Evolutionary conservation across 495 filamentous ascomycete genomes (phyloP).

Genomic region (Patellaria atrata): DNA sequence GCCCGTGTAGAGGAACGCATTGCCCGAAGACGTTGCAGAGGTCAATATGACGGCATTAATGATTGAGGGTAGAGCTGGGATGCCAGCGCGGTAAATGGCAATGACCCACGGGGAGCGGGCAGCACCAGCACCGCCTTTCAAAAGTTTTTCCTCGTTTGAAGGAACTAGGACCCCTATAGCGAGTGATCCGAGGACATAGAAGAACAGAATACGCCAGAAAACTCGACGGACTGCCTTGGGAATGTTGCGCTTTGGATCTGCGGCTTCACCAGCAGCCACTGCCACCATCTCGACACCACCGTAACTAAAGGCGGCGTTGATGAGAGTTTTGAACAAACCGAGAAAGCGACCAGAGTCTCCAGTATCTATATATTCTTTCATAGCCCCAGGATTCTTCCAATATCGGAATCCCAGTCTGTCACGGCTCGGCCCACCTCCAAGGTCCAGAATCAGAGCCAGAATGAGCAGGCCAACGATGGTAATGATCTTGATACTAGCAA

Average conservation of each 20-base stretch:
- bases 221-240: conserved; percentile 65
- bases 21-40: conserved; percentile 53
- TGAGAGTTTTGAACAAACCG: conserved; percentile 24
- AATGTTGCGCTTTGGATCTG: conserved; percentile 60
- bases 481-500: conserved; percentile 61
- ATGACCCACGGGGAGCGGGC: conserved; percentile 54
- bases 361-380: conserved; percentile 27
- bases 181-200: conserved; percentile 49
- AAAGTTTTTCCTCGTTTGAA: conserved; percentile 37
- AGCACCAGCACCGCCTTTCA: conserved; percentile 39
- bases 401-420: conserved; percentile 56
- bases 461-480: conserved; percentile 44
- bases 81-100: conserved; percentile 45
- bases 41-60: conserved; percentile 65
- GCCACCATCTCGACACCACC: conserved; percentile 54
- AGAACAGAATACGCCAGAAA: conserved; percentile 76
- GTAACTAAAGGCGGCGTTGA: conserved; percentile 33
- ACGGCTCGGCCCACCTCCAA: conserved; percentile 47
- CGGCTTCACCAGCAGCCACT: conserved; percentile 67
- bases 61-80: conserved; percentile 51
- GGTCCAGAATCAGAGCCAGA: conserved; percentile 46
- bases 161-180: conserved; percentile 44
- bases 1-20: conserved; percentile 72
- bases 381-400: conserved; percentile 56
- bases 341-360: conserved; percentile 23